Evolutionary conservation across 2,329 filamentous ascomycete species (phyloP).

Genomic region (Pseudofabraea citricarpa): DNA sequence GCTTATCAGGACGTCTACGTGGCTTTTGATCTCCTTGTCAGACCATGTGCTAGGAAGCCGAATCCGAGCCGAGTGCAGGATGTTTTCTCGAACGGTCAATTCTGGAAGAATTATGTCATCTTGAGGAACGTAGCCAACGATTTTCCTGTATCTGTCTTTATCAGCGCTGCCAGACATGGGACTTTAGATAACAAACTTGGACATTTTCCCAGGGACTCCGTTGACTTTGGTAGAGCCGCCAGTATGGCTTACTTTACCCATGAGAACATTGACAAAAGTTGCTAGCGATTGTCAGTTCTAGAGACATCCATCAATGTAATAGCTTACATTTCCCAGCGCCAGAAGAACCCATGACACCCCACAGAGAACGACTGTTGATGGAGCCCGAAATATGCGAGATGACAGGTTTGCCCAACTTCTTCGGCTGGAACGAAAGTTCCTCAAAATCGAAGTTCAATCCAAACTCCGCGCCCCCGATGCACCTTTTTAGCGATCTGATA

Average conservation of each 20-base stretch:
- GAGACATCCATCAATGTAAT: no score
- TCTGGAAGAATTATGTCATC: slow-evolving; percentile 56
- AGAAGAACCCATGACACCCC: slow-evolving; percentile 54
- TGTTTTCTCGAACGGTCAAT: slow-evolving; percentile 57
- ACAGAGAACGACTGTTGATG: slow-evolving; percentile 49
- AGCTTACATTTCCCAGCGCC: slow-evolving; percentile 48
- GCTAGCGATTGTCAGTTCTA: slow-evolving; percentile 23
- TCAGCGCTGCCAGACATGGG: no score
- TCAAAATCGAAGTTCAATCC: slow-evolving; percentile 50
- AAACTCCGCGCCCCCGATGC: slow-evolving; percentile 44
- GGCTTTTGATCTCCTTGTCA: slow-evolving; percentile 41
- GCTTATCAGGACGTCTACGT: slow-evolving; percentile 52
- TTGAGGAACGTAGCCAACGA: slow-evolving; percentile 58
- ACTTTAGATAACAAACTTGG: no score
- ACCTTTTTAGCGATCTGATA: slow-evolving; percentile 46
- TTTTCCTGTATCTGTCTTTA: slow-evolving; percentile 50
- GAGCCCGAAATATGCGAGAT: slow-evolving; percentile 48
- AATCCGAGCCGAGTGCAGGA: slow-evolving; percentile 52
- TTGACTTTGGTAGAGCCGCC: slow-evolving; percentile 48
- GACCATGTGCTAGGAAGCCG: slow-evolving; percentile 48
- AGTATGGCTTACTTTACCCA: slow-evolving; percentile 51
- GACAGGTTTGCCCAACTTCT: slow-evolving; percentile 38
- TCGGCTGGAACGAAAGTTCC: slow-evolving; percentile 43
- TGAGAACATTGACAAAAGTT: slow-evolving; percentile 56
- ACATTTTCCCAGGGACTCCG: slow-evolving; percentile 22